Conservation (phyloP, 208 protist species). For the Borovskyia barvae region DNA sequence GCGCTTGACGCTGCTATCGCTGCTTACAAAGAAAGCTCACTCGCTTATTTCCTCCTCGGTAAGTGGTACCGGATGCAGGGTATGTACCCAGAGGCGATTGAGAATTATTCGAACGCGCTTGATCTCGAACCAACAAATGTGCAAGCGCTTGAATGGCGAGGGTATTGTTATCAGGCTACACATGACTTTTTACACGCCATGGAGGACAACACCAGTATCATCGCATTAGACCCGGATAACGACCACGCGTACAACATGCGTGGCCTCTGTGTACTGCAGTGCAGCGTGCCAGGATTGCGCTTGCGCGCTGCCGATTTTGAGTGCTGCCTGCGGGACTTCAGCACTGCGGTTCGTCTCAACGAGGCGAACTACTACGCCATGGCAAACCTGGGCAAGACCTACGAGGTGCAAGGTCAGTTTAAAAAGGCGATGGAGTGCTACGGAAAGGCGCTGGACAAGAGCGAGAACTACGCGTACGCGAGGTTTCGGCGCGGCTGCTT, state of each 20-base stretch:
- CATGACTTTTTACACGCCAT: slow-evolving; percentile 72
- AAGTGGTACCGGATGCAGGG: slow-evolving; percentile 59
- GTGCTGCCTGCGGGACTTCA: slow-evolving; percentile 83
- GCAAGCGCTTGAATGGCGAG: slow-evolving; percentile 72
- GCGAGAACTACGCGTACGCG: slow-evolving; percentile 76
- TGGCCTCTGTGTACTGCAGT: slow-evolving; percentile 68
- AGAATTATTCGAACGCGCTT: slow-evolving; percentile 74
- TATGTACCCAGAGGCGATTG: slow-evolving; percentile 68
- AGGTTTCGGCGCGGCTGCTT: slow-evolving; percentile 75
- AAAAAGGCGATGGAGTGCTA: slow-evolving; percentile 79
- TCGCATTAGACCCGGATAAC: slow-evolving; percentile 85
- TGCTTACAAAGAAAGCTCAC: slow-evolving; percentile 59
- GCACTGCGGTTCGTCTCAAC: slow-evolving; percentile 81
- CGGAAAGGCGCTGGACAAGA: slow-evolving; percentile 57
- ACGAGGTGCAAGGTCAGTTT: slow-evolving; percentile 80
- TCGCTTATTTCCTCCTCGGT: slow-evolving; percentile 66
- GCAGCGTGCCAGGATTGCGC: slow-evolving; percentile 75
- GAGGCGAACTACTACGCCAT: slow-evolving; percentile 93
- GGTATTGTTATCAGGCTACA: slow-evolving; percentile 54
- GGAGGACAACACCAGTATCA: slow-evolving; percentile 86
- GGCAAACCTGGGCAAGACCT: slow-evolving; percentile 83
- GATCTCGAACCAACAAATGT: slow-evolving; percentile 61
- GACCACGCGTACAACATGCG: slow-evolving; percentile 93
- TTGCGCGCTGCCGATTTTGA: slow-evolving; percentile 66
- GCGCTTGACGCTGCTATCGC: slow-evolving; percentile 75